Percentiles rank a stretch among this genome's conserved stretches.
These are phyloP conservation scores for Acer saccharum DNA, from an alignment of 345 rosid genomes.

Conservation along the genomic window DNA sequence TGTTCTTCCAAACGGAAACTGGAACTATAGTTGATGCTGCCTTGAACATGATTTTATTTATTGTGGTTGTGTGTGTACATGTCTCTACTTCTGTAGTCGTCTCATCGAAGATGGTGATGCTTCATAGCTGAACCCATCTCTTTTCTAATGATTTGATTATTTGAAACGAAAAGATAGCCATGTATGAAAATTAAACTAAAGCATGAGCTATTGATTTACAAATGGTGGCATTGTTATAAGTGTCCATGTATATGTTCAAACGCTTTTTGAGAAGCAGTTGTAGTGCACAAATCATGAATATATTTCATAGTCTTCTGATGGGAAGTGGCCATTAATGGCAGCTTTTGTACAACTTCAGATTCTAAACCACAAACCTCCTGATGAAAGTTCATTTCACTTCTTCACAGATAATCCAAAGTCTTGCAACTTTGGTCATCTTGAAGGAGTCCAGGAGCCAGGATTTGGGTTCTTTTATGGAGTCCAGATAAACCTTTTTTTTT, in stretches of 20 bases:
- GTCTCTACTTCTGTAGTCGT: not conserved
- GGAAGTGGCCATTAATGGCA: too few relatives aligned
- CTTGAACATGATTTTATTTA: too few relatives aligned
- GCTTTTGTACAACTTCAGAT: not conserved
- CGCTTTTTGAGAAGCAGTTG: not conserved
- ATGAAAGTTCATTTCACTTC: too few relatives aligned
- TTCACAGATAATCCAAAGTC: too few relatives aligned
- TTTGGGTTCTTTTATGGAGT: too few relatives aligned
- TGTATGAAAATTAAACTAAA: not conserved
- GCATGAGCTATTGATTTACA: not conserved
- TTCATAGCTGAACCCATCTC: constrained; percentile 49
- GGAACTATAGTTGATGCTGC: not conserved
- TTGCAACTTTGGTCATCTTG: too few relatives aligned
- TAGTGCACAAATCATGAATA: not conserved
- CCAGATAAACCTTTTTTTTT: too few relatives aligned
- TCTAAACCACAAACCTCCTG: too few relatives aligned
- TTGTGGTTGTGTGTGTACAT: too few relatives aligned
- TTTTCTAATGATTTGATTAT: not conserved
- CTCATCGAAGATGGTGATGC: too few relatives aligned
- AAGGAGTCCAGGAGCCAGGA: too few relatives aligned
- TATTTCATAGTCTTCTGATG: too few relatives aligned
- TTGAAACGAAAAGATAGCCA: not conserved
- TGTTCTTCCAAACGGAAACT: not conserved
- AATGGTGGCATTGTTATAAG: not conserved
- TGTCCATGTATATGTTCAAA: not conserved